phyloP scores from a whole-genome alignment of 208 protist genomes.

The Wallacemonas sp. region DNA sequence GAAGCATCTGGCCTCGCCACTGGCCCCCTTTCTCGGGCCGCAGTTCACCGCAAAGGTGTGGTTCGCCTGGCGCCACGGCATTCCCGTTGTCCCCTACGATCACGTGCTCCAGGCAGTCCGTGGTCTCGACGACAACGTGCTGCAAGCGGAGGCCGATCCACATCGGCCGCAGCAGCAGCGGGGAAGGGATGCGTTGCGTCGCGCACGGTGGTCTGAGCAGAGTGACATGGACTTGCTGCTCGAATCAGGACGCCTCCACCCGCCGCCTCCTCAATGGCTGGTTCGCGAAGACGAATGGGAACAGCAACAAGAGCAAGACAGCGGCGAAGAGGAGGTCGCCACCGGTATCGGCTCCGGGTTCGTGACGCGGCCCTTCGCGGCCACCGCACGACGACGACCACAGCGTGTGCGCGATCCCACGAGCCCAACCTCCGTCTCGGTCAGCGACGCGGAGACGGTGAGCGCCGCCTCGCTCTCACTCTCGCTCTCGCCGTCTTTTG shows the following conservation, averaged over 20 bases:
- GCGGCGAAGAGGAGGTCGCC: no score
- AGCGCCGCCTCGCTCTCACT: background rate
- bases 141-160: no score
- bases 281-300: background rate
- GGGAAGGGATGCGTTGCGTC: no score
- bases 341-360: background rate
- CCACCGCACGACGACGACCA: background rate
- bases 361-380: background rate
- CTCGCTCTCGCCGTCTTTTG: background rate
- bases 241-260: conserved; percentile 25
- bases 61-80: conserved; percentile 63
- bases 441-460: conserved; percentile 6
- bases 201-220: conserved; percentile 10
- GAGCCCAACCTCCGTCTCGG: background rate
- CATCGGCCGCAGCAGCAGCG: no score
- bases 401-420: background rate
- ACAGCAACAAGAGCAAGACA: background rate
- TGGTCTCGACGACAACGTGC: background rate
- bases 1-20: background rate
- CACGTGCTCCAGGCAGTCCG: conserved; percentile 31
- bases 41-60: conserved; percentile 51
- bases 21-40: background rate
- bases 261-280: conserved; percentile 1
- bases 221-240: conserved; percentile 47
- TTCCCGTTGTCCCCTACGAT: conserved; percentile 68